These are phyloP conservation scores for Paracoccidioides lutzii DNA, from an alignment of 2,329 filamentous ascomycete genomes.

Conservation along the genomic window DNA sequence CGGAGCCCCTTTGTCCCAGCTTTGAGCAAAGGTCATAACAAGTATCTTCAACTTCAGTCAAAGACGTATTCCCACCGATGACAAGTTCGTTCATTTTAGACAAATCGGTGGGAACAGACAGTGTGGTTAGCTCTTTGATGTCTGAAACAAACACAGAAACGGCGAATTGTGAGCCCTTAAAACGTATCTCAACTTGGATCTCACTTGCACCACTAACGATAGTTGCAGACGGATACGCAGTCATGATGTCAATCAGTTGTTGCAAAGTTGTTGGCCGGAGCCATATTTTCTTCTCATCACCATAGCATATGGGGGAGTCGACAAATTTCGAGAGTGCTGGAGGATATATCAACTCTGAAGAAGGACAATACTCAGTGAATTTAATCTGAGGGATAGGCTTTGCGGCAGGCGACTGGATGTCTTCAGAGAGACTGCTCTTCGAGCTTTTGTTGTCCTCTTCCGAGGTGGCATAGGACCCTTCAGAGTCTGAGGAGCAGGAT, in stretches of 20 bases:
- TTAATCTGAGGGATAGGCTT: conserved; percentile 63
- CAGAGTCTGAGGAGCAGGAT: conserved; percentile 6
- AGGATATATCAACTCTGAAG: conserved; percentile 81
- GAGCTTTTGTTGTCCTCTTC: conserved; percentile 1
- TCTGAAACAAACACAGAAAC: conserved; percentile 77
- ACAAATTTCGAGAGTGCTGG: conserved; percentile 63
- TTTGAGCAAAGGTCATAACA: conserved; percentile 57
- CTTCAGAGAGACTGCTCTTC: conserved; percentile 3
- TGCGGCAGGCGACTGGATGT: background rate
- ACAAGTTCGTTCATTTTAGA: conserved; percentile 42
- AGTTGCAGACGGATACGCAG: conserved; percentile 63
- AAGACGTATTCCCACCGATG: conserved; percentile 68
- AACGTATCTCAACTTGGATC: conserved; percentile 86
- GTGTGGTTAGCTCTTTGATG: conserved; percentile 66
- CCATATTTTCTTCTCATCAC: conserved; percentile 77
- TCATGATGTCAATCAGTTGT: conserved; percentile 75
- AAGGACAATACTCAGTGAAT: conserved; percentile 76
- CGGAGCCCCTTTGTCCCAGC: conserved; percentile 54
- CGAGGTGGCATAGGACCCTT: background rate
- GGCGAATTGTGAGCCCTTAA: conserved; percentile 73
- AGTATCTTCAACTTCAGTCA: conserved; percentile 71
- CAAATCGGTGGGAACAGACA: conserved; percentile 52
- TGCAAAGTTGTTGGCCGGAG: conserved; percentile 64
- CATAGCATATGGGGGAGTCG: conserved; percentile 65
- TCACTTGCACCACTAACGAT: conserved; percentile 82